phyloP scores from a whole-genome alignment of 2,329 filamentous ascomycete genomes.

The Penicillium glabrum region DNA sequence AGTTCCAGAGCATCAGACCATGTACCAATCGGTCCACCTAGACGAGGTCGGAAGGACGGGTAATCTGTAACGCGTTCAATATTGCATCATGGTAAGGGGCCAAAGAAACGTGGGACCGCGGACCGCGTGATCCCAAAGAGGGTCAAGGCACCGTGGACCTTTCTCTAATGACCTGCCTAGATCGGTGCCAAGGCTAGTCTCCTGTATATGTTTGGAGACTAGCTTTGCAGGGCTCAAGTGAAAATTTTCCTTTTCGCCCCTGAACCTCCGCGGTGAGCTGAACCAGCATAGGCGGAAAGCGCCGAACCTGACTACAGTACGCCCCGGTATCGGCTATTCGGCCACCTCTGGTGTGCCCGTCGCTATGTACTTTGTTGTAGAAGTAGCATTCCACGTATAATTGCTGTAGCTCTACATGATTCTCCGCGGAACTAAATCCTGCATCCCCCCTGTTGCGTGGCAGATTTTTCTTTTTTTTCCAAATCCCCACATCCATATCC shows the following conservation, averaged over 20 bases:
- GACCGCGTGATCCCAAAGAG: background rate
- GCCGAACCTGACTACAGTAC: background rate
- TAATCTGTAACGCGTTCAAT: background rate
- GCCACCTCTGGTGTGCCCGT: background rate
- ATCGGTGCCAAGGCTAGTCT: background rate
- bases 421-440: background rate
- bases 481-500: background rate
- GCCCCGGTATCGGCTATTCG: conserved; percentile 18
- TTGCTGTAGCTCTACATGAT: background rate
- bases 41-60: background rate
- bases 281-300: conserved; percentile 14
- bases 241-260: conserved; percentile 3
- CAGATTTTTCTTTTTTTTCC: background rate
- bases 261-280: conserved; percentile 18
- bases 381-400: background rate
- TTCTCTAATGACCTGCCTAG: conserved; percentile 1
- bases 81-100: conserved; percentile 7
- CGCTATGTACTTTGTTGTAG: background rate
- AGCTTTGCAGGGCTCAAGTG: background rate
- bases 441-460: background rate
- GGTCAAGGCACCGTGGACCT: background rate
- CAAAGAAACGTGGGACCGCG: background rate
- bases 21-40: background rate
- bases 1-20: background rate
- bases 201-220: background rate